phyloP scores from a whole-genome alignment of 2,329 filamentous ascomycete species.

The Zymoseptoria passerinii region DNA sequence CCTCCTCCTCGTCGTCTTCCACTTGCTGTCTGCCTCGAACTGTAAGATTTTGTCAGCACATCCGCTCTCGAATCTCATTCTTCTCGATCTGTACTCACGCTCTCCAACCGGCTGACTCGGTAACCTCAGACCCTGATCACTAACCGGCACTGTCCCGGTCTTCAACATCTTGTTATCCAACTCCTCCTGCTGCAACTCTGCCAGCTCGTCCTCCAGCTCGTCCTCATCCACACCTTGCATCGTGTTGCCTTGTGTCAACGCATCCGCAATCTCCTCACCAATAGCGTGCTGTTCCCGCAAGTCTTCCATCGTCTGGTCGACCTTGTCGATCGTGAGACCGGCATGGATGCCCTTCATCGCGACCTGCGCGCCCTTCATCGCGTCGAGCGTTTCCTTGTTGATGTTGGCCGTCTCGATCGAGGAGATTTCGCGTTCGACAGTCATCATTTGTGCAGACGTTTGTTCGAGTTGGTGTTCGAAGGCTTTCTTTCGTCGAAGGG shows the following conservation, averaged over 20 bases:
- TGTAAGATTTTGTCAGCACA: conserved; percentile 17
- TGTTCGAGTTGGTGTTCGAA: conserved; percentile 89
- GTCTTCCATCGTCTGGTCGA: conserved; percentile 90
- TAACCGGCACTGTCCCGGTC: conserved; percentile 74
- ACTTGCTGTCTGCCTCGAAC: conserved; percentile 39
- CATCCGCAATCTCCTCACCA: conserved; percentile 83
- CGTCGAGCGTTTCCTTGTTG: conserved; percentile 89
- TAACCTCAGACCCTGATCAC: conserved; percentile 67
- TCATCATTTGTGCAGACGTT: conserved; percentile 80
- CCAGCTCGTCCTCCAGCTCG: conserved; percentile 79
- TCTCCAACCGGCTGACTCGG: conserved; percentile 67
- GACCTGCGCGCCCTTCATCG: conserved; percentile 82
- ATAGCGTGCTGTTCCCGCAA: conserved; percentile 86
- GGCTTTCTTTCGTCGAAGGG: conserved; percentile 86
- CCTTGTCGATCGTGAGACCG: conserved; percentile 84
- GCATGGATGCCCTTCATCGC: conserved; percentile 93
- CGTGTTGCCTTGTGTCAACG: conserved; percentile 64
- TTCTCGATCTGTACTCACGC: conserved; percentile 48
- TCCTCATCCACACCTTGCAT: conserved; percentile 70
- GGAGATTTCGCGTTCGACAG: conserved; percentile 90
- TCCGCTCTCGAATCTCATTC: not conserved
- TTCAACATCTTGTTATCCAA: conserved; percentile 91
- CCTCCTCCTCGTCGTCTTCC: conserved; percentile 89
- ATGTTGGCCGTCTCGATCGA: conserved; percentile 97
- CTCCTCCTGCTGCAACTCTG: conserved; percentile 79